A percentile compares a stretch with the other conserved stretches of the same genome.
Evolutionary conservation across 768 basidiomycete species (phyloP).

Genomic region (Hemileccinum rubropunctum): DNA sequence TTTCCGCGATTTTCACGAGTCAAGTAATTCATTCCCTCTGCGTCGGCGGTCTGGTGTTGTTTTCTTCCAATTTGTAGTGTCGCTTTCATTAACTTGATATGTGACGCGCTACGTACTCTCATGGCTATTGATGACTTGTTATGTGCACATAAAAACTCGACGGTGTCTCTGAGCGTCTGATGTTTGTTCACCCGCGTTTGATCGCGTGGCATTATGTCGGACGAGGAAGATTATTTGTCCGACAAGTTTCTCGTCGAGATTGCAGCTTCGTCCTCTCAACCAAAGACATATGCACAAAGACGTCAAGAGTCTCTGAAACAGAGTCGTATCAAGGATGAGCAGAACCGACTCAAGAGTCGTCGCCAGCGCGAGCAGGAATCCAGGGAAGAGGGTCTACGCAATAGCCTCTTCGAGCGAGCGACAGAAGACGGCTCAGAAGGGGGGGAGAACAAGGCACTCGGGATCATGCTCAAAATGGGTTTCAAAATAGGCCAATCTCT

Average conservation of each 20-base stretch:
- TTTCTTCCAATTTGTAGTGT: constrained; percentile 34
- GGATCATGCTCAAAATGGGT: constrained; percentile 94
- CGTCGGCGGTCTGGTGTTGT: constrained; percentile 47
- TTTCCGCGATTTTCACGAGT: constrained; percentile 37
- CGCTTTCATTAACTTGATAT: constrained; percentile 25
- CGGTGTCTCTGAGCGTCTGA: constrained; percentile 4
- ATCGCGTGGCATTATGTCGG: constrained; percentile 47
- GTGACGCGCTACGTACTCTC: constrained; percentile 29
- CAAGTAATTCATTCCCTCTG: constrained; percentile 23
- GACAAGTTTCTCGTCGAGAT: constrained; percentile 71
- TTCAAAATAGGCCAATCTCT: constrained; percentile 83
- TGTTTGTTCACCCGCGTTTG: constrained; percentile 20
- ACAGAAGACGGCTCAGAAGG: constrained; percentile 48
- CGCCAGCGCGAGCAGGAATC: constrained; percentile 69
- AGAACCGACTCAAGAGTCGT: constrained; percentile 60
- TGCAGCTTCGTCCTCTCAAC: constrained; percentile 32
- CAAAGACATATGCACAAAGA: constrained; percentile 67
- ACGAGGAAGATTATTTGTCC: constrained; percentile 83
- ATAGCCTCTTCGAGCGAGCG: constrained; percentile 77
- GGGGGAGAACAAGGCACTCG: constrained; percentile 68
- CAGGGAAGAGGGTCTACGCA: constrained; percentile 73
- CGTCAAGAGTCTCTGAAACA: constrained; percentile 63
- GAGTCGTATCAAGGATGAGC: constrained; percentile 62
- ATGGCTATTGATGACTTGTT: constrained; percentile 29
- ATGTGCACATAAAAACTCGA: constrained; percentile 6